Evolutionary conservation across 176 grass and related monocot species (phyloP), one percentile per base, ranked within the genome.

Genomic region (Avena insularis): DNA sequence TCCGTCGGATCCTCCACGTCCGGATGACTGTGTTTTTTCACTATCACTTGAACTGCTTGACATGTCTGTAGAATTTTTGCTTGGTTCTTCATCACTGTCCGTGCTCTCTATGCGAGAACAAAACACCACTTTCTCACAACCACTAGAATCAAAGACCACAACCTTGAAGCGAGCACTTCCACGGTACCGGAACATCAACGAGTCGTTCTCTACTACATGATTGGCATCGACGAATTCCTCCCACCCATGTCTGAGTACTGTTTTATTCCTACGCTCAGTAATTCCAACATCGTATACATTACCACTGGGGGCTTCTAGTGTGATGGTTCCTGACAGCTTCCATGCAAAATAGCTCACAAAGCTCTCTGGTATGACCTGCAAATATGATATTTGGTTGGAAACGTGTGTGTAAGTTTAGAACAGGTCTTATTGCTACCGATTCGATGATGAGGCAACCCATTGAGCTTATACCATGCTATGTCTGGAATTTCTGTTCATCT

Each of bases 281-380:
- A 93, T 57, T 68, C 69, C 43, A 62, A 95, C 73, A 19, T 57
- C 47, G 40, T 88, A 93, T 17, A 66, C 1, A 54, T 27, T 27
- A 50, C 90, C 75, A 33, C 57, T 82, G 47, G 86, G 91, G 8
- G 81, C 76, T 36, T 87, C 71, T 19, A 93, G 40, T 48, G 85
- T 69, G 23, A 95, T 78, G 29, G 36, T 43, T 70, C 86, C 63
- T 4, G 70, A 77, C 23, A 91, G 40, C 9, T 87, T 57, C 40
- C 83, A 78, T 10, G 16, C 33, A 15, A 92, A 92, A 79, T 82
- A 45, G 6, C 72, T 85, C 14, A 86, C 50, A 75, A 93, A 92
- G 46, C 66, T 75, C 31, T 86, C 71, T 17, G 87, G 93, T 40
- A 93, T 60, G n/a, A 79, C 60, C 93, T 95, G 79, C 20, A 69